Evolutionary conservation across 768 basidiomycete genomes (phyloP).

Genomic region (Podaxis rugospora): DNA sequence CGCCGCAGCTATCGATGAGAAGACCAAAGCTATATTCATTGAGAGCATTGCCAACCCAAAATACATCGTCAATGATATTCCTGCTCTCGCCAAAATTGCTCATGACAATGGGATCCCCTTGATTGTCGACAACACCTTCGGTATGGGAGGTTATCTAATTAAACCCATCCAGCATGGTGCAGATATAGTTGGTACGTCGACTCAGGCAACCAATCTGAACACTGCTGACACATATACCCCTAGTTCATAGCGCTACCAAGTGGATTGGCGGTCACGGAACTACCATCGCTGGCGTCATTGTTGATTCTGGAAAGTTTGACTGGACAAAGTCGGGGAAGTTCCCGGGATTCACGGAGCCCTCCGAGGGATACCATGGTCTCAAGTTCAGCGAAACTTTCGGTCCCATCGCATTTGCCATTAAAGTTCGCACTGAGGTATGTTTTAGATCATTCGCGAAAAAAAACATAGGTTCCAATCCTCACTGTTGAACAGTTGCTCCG

Average conservation of each 20-base stretch:
- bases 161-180: conserved; percentile 72
- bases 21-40: conserved; percentile 72
- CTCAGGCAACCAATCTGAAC: too few relatives aligned
- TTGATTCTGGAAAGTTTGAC: conserved; percentile 74
- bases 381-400: conserved; percentile 67
- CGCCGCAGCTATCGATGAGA: conserved; percentile 65
- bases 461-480: background rate
- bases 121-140: conserved; percentile 80
- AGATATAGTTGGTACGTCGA: conserved; percentile 63
- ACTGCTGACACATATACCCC: background rate
- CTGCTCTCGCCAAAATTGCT: conserved; percentile 71
- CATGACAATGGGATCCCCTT: conserved; percentile 70
- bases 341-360: conserved; percentile 68
- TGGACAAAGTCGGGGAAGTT: conserved; percentile 66
- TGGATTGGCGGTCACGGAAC: conserved; percentile 85
- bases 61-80: conserved; percentile 61
- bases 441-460: background rate
- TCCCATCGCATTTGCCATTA: conserved; percentile 55
- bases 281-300: conserved; percentile 70
- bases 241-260: conserved; percentile 76
- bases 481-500: conserved; percentile 41
- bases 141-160: conserved; percentile 71
- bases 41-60: conserved; percentile 82
- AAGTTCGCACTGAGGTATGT: conserved; percentile 49
- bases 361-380: conserved; percentile 74